Base-by-base conservation (phyloP, 106 monocot species). In the Dendrobium chrysotoxum region DNA sequence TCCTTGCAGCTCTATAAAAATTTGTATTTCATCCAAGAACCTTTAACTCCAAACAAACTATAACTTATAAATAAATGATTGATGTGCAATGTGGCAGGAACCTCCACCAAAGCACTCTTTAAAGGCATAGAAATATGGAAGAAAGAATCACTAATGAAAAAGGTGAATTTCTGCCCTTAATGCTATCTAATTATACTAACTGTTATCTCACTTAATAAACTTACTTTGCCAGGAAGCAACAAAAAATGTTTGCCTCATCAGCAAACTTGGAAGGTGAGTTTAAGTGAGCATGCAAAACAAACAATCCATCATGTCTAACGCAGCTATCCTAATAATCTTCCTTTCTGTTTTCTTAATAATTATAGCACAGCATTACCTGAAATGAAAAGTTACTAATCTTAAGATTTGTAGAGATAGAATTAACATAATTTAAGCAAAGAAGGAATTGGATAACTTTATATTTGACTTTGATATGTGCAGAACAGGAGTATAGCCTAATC, bases 401-500 rank as follows among this genome's bases (percentile, higher is more conserved):
- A 26, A 9, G 4, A 68, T 0, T 30, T 30, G 0, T 18, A 30
- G 8, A 28, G 1, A 28, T 46, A 68, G 30, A 30, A 68, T 68
- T 30, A 8, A 10, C 66, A 28, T 68, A 40, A 73, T 73, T 23
- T 40, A 17, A 41, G 46, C 45, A 39, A 46, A 75, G 18, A 23
- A 75, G 18, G 45, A 44, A 26, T 39, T 39, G 17, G 39, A 74
- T 73, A 40, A 42, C 75, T n/a, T 77, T 53, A 13, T 40, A 57
- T 70, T 53, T 0, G 53, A 77, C 71, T 81, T 81, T 40, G 83
- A 75, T 81, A 40, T 26, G 79, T 21, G 64, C 87, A 67, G 81
- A 81, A 55, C 40, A 81, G 79, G 87, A 87, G 38, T 87, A 87
- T 75, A 87, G 81, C 35, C 81, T 66, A 44, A 75, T 87, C 35